Base-by-base conservation (phyloP, 306 rosid species). In the Cyclanthera cordifolia region DNA sequence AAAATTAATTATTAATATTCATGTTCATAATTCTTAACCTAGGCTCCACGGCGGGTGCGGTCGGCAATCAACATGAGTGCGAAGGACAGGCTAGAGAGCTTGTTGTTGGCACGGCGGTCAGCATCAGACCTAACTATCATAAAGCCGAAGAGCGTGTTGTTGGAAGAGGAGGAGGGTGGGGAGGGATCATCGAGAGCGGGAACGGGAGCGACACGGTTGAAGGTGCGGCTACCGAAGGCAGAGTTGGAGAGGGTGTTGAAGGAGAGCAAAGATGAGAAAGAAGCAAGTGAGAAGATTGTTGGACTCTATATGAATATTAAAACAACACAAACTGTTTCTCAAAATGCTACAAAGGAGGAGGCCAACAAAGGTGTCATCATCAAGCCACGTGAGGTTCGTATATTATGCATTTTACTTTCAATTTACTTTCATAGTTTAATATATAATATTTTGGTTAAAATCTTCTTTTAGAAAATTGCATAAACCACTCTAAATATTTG, bases 11-110 rank as follows among this genome's bases (percentile, higher is more conserved):
- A n/a, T n/a, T 4, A 37, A 37, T 8, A 37, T 7, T 50, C 20
- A 19, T 9, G 23, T 52, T 20, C 13, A 20, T 52, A 24, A 12
- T 11, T 24, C 0, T 24, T 13, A 25, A 24, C n/a, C 24, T 5
- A 8, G 25, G 69, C 65, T 10, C 78, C 96, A 0, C 83, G 97
- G 16, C 81, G 97, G 71, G 96, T 85, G 37, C 83, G 82, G 71
- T 94, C 99, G 0, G 96, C 88, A 17, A 94, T 94, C 17, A 79
- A 82, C 77, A 85, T 94, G 97, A 78, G 87, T 13, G 99, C 99
- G 4, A 94, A 90, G 64, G 99, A 94, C 54, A 69, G 90, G 67
- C 86, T 94, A 0, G 97, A 94, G 81, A 88, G 85, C 50, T 67
- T 94, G 4, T 85, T 85, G 81, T 72, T 94, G 48, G 53, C 99